Conservation (phyloP, 2,329 filamentous ascomycete genomes). For the Nannizzia gypsea region DNA sequence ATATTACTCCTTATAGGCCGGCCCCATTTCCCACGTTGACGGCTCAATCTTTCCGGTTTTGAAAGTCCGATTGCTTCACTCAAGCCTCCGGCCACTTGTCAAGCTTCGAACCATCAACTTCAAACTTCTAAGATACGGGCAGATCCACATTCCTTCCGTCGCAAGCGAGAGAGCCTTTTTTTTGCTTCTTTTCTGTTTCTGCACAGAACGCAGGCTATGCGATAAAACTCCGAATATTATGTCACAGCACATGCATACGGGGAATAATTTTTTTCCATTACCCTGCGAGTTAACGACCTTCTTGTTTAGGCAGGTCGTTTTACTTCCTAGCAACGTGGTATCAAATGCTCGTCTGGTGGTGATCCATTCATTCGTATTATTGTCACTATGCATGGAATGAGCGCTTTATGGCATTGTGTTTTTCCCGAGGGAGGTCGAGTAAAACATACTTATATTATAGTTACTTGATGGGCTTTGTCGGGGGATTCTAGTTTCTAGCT, state of each 20-base stretch:
- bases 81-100: neutral
- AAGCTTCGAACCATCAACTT: neutral
- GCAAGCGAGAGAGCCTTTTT: too few species aligned
- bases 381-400: neutral
- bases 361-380: neutral
- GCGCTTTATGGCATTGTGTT: neutral
- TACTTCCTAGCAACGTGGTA: too few species aligned
- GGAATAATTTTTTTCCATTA: neutral
- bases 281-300: neutral
- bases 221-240: too few species aligned
- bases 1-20: neutral
- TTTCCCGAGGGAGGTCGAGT: neutral
- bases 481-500: too few species aligned
- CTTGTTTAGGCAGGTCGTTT: constrained; percentile 2
- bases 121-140: too few species aligned
- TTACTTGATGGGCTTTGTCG: too few species aligned
- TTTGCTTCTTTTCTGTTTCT: too few species aligned
- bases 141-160: neutral
- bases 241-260: too few species aligned
- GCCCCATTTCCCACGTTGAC: neutral
- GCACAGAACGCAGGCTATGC: too few species aligned
- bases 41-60: neutral
- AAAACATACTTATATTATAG: neutral
- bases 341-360: neutral
- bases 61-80: neutral